Evolutionary conservation across 106 monocot genomes (phyloP).

Genomic region (Dendrobium catenatum): DNA sequence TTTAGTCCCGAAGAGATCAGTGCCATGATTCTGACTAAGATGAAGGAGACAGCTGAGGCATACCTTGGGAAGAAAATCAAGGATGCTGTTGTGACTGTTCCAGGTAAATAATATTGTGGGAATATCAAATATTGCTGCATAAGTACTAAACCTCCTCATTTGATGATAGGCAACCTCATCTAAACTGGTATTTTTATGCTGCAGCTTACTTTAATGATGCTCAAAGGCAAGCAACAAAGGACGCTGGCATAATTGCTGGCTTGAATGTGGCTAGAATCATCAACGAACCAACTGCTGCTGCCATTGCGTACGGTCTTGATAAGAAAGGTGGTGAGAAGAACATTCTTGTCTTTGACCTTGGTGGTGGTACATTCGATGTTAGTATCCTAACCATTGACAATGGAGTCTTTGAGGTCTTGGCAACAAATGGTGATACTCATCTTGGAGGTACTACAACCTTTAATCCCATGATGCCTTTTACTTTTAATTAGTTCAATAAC

Average conservation of each 20-base stretch:
- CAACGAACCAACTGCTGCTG: slow-evolving; percentile 34
- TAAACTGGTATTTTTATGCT: too few relatives aligned
- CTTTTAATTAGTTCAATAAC: too few relatives aligned
- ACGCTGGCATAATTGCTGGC: slow-evolving; percentile 25
- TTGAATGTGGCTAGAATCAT: slow-evolving; percentile 28
- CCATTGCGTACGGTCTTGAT: slow-evolving; percentile 29
- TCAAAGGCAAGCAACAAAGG: slow-evolving; percentile 35
- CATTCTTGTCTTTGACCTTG: slow-evolving; percentile 30
- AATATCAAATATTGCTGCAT: too few relatives aligned
- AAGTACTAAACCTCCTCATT: too few relatives aligned
- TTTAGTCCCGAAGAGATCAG: slow-evolving; percentile 31
- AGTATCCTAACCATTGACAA: slow-evolving; percentile 26
- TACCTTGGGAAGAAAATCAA: slow-evolving; percentile 32
- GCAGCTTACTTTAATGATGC: slow-evolving; percentile 31
- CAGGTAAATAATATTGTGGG: background rate
- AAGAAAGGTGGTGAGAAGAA: slow-evolving; percentile 35
- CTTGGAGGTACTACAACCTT: slow-evolving; percentile 14
- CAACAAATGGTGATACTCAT: slow-evolving; percentile 30
- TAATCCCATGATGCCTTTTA: too few relatives aligned
- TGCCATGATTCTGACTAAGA: slow-evolving; percentile 25
- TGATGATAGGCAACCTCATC: too few relatives aligned
- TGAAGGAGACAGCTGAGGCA: slow-evolving; percentile 33
- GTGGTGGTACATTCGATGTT: slow-evolving; percentile 33
- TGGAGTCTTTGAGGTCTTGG: slow-evolving; percentile 25
- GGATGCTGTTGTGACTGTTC: slow-evolving; percentile 39